phyloP scores from a whole-genome alignment of 495 filamentous ascomycete genomes.

The Talaromyces nanjingensis region DNA sequence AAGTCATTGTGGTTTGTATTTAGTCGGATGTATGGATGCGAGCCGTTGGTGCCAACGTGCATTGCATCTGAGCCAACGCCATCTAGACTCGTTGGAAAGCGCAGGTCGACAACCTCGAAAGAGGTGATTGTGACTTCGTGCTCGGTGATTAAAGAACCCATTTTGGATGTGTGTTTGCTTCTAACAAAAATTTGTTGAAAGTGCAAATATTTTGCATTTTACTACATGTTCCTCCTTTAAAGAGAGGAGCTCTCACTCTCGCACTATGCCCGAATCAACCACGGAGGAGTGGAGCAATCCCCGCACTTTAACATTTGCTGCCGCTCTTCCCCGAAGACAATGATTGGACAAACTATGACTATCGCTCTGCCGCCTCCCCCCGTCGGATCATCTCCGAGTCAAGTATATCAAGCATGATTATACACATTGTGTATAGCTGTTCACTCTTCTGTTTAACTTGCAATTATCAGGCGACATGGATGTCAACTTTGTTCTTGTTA shows the following conservation, averaged over 20 bases:
- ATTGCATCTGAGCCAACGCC: constrained; percentile 81
- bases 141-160: constrained; percentile 7
- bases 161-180: not conserved
- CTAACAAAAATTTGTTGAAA: not conserved
- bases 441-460: not conserved
- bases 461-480: not conserved
- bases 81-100: constrained; percentile 63
- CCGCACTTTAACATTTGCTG: not conserved
- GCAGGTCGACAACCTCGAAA: constrained; percentile 27
- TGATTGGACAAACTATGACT: not conserved
- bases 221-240: not conserved
- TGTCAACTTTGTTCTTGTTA: constrained; percentile 11
- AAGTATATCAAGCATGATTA: not conserved
- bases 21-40: constrained; percentile 68
- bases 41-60: constrained; percentile 77
- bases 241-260: not conserved
- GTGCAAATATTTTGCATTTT: not conserved
- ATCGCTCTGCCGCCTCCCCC: not conserved
- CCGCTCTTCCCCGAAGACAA: not conserved
- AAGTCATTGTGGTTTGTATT: constrained; percentile 53
- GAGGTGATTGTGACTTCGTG: constrained; percentile 10
- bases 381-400: constrained; percentile 2
- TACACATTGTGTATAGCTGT: not conserved
- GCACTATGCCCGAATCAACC: not conserved
- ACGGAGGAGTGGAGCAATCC: not conserved